Conservation (phyloP, 306 rosid genomes). For the Citrullus mucosospermus region DNA sequence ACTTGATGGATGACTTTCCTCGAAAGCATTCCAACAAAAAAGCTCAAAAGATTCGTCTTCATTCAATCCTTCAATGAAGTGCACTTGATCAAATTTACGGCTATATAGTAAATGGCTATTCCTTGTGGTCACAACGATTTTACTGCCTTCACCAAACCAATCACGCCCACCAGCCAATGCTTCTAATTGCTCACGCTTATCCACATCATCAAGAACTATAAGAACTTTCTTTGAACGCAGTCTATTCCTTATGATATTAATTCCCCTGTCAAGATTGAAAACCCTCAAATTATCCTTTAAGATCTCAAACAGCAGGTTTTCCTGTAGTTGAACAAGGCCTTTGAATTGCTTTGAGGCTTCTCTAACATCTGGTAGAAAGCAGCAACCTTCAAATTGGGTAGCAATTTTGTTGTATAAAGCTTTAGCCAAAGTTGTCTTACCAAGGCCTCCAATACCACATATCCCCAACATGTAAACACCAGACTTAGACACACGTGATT, state of each 20-base stretch:
- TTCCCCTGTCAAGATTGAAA: neutral
- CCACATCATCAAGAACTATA: conserved; percentile 5
- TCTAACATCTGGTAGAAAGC: conserved; percentile 1
- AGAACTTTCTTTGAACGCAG: neutral
- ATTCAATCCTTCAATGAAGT: neutral
- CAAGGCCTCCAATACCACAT: too few species aligned
- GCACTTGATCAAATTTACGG: neutral
- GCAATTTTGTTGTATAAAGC: conserved; percentile 6
- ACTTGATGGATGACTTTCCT: neutral
- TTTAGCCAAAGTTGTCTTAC: neutral
- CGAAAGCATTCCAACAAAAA: conserved; percentile 18
- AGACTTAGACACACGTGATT: too few species aligned
- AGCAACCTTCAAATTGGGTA: neutral
- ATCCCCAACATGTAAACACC: too few species aligned
- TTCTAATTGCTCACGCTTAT: neutral
- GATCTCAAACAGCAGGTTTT: conserved; percentile 6
- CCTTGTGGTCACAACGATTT: conserved; percentile 15
- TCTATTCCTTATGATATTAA: neutral
- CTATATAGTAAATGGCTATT: neutral
- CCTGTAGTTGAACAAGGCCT: conserved; percentile 1
- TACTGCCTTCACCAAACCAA: conserved; percentile 14
- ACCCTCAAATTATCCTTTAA: neutral
- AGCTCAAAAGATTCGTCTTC: neutral
- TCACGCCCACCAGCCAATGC: neutral
- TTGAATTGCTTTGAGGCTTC: neutral